Percentiles rank a stretch among this genome's conserved stretches.
Evolutionary conservation across 768 basidiomycete species (phyloP).

Genomic region (Lentinus tigrinus): DNA sequence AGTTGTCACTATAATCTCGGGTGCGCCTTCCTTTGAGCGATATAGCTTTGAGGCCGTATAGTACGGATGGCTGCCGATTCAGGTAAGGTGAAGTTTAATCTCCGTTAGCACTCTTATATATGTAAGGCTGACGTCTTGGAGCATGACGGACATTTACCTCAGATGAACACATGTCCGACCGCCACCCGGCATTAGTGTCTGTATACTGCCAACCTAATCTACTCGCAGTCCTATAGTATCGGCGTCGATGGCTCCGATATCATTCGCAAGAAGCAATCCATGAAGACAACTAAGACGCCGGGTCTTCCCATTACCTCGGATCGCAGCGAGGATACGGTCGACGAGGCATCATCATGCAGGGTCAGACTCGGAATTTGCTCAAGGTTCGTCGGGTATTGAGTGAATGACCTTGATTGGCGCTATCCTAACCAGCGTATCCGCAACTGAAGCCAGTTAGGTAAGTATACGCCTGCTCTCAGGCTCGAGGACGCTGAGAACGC

Average conservation of each 20-base stretch:
- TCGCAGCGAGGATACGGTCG: neutral
- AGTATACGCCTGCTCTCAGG: neutral
- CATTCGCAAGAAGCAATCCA: slow-evolving; percentile 7
- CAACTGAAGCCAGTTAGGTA: neutral
- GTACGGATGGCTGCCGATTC: no score
- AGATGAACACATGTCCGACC: slow-evolving; percentile 2
- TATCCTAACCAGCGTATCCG: neutral
- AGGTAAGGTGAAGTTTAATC: neutral
- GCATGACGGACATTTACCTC: neutral
- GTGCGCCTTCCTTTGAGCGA: no score
- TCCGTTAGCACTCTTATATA: neutral
- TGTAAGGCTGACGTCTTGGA: neutral
- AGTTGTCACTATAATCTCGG: no score
- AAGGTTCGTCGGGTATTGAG: neutral
- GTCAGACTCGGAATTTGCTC: slow-evolving; percentile 10
- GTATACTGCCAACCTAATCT: no score
- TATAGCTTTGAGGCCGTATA: no score
- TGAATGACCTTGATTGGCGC: neutral
- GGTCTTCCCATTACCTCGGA: neutral
- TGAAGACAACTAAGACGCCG: neutral
- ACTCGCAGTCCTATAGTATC: no score
- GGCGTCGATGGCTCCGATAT: slow-evolving; percentile 2
- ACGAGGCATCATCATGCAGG: neutral
- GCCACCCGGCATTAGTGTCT: neutral
- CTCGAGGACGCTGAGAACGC: neutral